A percentile compares a stretch with the other conserved stretches of the same genome.
Conservation (phyloP, 2,329 filamentous ascomycete species). For the Didymella segeticola region DNA sequence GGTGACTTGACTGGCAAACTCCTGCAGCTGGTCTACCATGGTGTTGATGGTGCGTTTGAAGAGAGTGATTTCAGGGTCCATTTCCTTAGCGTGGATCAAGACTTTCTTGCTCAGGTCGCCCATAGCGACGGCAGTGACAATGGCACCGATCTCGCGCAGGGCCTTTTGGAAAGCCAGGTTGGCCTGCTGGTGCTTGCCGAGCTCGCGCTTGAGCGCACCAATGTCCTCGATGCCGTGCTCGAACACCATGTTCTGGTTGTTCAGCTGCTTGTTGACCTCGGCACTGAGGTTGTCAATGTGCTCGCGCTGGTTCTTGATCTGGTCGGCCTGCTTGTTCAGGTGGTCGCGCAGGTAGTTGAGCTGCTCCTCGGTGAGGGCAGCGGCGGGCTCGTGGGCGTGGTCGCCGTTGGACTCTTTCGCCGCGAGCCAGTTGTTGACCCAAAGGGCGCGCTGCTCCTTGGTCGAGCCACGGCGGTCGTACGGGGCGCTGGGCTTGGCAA, state of each 20-base stretch:
- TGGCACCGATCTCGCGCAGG: constrained; percentile 93
- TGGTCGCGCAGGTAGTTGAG: constrained; percentile 86
- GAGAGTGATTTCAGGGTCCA: constrained; percentile 96
- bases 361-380: constrained; percentile 77
- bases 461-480: constrained; percentile 40
- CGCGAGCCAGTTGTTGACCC: constrained; percentile 61
- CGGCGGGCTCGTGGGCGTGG: constrained; percentile 54
- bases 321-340: constrained; percentile 90
- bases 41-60: constrained; percentile 99
- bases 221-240: constrained; percentile 84
- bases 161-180: constrained; percentile 99
- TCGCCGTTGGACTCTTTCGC: constrained; percentile 60
- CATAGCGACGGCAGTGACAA: constrained; percentile 93
- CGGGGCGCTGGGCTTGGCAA: constrained; percentile 42
- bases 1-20: constrained; percentile 96
- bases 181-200: constrained; percentile 96
- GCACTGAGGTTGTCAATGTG: constrained; percentile 86
- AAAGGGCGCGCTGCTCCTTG: constrained; percentile 48
- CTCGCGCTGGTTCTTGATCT: constrained; percentile 85
- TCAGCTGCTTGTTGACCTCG: constrained; percentile 84
- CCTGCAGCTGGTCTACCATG: constrained; percentile 98
- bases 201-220: constrained; percentile 85
- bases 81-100: constrained; percentile 91
- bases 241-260: constrained; percentile 81
- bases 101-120: constrained; percentile 97